Base-by-base conservation (phyloP, 2,329 filamentous ascomycete species). In the Diplodia scrobiculata region DNA sequence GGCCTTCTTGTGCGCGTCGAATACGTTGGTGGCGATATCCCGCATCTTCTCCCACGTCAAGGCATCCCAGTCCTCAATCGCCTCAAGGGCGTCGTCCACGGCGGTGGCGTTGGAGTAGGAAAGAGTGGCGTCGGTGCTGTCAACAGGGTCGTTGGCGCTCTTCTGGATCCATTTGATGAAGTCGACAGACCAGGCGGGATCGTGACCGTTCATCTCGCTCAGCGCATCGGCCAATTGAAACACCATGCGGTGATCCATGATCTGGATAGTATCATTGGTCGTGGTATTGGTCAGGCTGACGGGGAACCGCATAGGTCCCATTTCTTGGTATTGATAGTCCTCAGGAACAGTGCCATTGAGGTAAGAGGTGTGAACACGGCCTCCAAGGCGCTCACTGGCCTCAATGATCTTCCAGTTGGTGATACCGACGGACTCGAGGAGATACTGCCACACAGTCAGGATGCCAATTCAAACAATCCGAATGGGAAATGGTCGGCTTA, bases 281-380 rank as follows among this genome's bases (percentile, higher is more conserved):
- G 79, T 78, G 1, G 81, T 73, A 68, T 84, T 81, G 1, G 73
- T 78, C 17, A 81, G 75, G 2, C 79, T 81, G 17, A 84, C 79
- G 0, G 87, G 87, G 69, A 89, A 86, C 1, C 87, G 79, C 86
- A 89, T 89, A 0, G 86, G 85, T 0, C 87, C 87, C 84, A 84
- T 83, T 72, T 89, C 87, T 70, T 89, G 86, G 73, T 90, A 89
- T 21, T 87, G 86, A 71, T 89, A 89, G 68, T 89, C 81, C 21
- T 84, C 82, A 0, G 86, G 84, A 0, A 80, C 82, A 4, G 82
- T 84, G 3, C 83, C 84, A 2, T 82, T 82, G 1, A 90, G 80
- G 65, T 89, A 89, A 65, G 82, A 82, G 1, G 87, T 90, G 66
- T 85, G 85, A 0, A 90, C 83, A 21, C 88, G 83, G 3, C 87